These are phyloP conservation scores for Phaeophleospora eucalypticola DNA, from an alignment of 2,329 filamentous ascomycete species.

Conservation along the genomic window DNA sequence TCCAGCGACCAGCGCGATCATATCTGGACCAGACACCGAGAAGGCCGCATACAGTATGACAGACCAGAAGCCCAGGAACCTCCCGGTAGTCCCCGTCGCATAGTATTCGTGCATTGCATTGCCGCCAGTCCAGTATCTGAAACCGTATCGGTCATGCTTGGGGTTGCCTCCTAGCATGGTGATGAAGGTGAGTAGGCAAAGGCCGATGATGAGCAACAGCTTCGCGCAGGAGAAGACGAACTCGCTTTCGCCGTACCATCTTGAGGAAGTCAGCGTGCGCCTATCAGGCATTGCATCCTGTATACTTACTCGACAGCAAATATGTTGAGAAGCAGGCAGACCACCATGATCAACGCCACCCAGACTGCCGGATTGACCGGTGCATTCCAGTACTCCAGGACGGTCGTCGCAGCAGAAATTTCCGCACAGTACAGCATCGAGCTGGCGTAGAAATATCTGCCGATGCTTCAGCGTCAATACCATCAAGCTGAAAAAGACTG, in stretches of 20 bases:
- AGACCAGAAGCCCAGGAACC: constrained; percentile 43
- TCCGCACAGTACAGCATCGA: constrained; percentile 50
- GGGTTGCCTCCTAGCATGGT: constrained; percentile 15
- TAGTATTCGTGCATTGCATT: constrained; percentile 8
- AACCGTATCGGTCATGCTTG: constrained; percentile 15
- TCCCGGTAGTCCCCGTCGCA: constrained; percentile 23
- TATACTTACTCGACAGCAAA: constrained; percentile 14
- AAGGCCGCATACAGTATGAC: constrained; percentile 70
- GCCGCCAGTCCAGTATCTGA: constrained; percentile 13
- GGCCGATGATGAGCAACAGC: constrained; percentile 8
- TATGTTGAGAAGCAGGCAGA: constrained; percentile 12
- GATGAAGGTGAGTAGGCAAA: constrained; percentile 12
- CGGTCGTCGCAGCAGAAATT: constrained; percentile 59
- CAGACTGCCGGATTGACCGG: constrained; percentile 34
- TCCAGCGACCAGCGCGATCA: constrained; percentile 15
- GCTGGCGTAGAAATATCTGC: constrained; percentile 42
- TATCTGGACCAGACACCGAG: constrained; percentile 37
- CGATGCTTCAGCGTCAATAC: background rate
- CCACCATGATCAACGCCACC: constrained; percentile 30
- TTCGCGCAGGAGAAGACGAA: constrained; percentile 14
- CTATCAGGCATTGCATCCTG: background rate
- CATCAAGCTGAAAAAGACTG: background rate
- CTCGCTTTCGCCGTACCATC: constrained; percentile 17
- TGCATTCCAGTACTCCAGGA: constrained; percentile 57
- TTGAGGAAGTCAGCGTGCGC: background rate